A percentile compares a stretch with the other conserved stretches of the same genome.
phyloP scores from a whole-genome alignment of 768 basidiomycete species.

The Lactarius trivialis region DNA sequence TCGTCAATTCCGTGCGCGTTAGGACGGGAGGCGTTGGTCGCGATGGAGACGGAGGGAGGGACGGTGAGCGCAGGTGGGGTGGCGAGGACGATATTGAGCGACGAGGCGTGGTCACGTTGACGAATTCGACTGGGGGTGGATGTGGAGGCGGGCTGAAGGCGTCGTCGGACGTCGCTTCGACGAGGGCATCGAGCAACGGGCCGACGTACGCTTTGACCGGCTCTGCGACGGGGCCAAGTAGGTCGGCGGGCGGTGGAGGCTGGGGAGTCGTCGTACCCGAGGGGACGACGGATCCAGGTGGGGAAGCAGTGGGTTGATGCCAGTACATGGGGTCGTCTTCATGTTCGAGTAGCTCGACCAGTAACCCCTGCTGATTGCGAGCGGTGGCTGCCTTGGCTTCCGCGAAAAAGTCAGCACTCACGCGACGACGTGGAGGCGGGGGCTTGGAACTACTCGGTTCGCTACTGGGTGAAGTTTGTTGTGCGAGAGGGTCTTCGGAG shows the following conservation, averaged over 20 bases:
- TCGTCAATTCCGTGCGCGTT: constrained; percentile 28
- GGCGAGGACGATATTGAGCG: constrained; percentile 17
- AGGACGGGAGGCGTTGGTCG: constrained; percentile 33
- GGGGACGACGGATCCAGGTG: neutral
- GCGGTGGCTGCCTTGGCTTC: constrained; percentile 51
- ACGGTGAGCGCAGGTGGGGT: constrained; percentile 25
- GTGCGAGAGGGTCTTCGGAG: constrained; percentile 44
- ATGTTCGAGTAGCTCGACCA: constrained; percentile 59
- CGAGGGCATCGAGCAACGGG: constrained; percentile 17
- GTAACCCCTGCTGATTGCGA: constrained; percentile 43
- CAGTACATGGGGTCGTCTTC: constrained; percentile 67
- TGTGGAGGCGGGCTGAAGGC: constrained; percentile 1
- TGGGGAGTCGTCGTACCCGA: constrained; percentile 18
- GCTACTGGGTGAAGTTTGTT: neutral
- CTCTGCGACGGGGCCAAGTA: neutral
- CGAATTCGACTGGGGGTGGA: constrained; percentile 9
- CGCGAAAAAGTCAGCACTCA: constrained; percentile 39
- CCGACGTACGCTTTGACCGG: neutral
- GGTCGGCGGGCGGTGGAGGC: constrained; percentile 10
- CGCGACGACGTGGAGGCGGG: neutral
- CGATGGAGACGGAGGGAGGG: constrained; percentile 31
- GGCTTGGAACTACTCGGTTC: neutral
- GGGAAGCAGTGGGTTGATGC: constrained; percentile 13
- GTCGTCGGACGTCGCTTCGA: constrained; percentile 14
- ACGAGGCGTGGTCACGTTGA: constrained; percentile 1